Conservation (phyloP, 202 grass and related monocot species). For the Zoysia matrella region DNA sequence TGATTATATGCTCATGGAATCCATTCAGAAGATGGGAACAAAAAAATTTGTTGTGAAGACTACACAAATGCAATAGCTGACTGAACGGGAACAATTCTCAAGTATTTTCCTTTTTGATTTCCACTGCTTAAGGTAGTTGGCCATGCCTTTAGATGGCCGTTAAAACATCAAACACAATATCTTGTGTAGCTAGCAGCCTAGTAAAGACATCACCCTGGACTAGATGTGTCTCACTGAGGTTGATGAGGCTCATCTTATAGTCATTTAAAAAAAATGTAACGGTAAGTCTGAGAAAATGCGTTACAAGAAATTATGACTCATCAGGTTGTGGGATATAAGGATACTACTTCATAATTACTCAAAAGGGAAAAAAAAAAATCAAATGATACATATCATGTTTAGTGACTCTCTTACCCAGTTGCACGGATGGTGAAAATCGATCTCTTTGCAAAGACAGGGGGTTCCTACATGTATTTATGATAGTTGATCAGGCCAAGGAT, state of each 20-base stretch:
- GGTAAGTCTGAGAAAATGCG: not conserved
- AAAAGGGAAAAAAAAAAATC: not conserved
- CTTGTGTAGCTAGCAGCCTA: not conserved
- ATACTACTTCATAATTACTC: conserved; percentile 2
- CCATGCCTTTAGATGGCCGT: not conserved
- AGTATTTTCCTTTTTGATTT: conserved; percentile 1
- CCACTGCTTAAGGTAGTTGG: not conserved
- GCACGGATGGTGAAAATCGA: too few relatives aligned
- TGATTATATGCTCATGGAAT: not conserved
- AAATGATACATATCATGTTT: not conserved
- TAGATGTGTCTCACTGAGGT: not conserved
- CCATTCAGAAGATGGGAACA: conserved; percentile 7
- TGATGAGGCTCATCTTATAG: not conserved
- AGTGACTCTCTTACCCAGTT: conserved; percentile 45
- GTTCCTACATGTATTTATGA: conserved; percentile 55
- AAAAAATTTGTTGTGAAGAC: not conserved
- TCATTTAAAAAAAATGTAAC: not conserved
- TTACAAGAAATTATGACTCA: not conserved
- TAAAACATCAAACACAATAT: not conserved
- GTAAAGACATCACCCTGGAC: not conserved
- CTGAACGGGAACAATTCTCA: not conserved
- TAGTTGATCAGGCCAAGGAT: conserved; percentile 13
- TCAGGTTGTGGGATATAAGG: not conserved
- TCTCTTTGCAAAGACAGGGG: too few relatives aligned
- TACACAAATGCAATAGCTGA: not conserved